Evolutionary conservation across 805 yeast genomes (phyloP).

Genomic region (Metschnikowia gruessii): DNA sequence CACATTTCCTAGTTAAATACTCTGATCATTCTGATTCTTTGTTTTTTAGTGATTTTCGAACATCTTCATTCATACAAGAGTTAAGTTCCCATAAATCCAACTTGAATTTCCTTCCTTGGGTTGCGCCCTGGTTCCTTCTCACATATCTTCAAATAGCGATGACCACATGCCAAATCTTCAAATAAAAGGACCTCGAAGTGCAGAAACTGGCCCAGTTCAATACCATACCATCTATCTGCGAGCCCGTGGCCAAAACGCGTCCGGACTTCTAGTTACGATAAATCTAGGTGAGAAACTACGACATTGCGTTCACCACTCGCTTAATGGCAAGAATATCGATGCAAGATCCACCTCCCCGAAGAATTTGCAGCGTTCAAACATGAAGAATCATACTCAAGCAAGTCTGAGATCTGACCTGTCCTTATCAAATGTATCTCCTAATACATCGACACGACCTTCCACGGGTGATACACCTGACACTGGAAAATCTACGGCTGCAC

Average conservation of each 20-base stretch:
- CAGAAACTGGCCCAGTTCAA: constrained; percentile 12
- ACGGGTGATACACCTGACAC: not conserved
- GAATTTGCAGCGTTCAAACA: not conserved
- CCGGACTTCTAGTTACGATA: constrained; percentile 13
- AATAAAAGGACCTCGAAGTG: constrained; percentile 15
- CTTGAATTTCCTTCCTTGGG: not conserved
- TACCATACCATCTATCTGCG: constrained; percentile 11
- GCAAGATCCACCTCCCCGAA: not conserved
- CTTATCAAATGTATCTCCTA: not conserved
- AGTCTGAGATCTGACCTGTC: not conserved
- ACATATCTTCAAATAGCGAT: constrained; percentile 2
- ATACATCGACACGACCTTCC: not conserved
- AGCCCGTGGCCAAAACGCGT: constrained; percentile 3
- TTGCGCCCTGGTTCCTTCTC: not conserved
- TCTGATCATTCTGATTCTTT: not conserved
- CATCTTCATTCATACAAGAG: not conserved
- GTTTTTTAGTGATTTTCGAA: not conserved
- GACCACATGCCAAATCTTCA: constrained; percentile 15
- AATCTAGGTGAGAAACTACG: constrained; percentile 13
- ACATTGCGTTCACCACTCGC: not conserved
- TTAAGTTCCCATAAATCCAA: not conserved
- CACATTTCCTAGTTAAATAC: not conserved
- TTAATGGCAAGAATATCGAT: not conserved
- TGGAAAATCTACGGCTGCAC: not conserved
- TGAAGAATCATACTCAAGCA: not conserved